These are phyloP conservation scores for Colletotrichum higginsianum DNA, from an alignment of 2,329 filamentous ascomycete genomes.

Conservation along the genomic window DNA sequence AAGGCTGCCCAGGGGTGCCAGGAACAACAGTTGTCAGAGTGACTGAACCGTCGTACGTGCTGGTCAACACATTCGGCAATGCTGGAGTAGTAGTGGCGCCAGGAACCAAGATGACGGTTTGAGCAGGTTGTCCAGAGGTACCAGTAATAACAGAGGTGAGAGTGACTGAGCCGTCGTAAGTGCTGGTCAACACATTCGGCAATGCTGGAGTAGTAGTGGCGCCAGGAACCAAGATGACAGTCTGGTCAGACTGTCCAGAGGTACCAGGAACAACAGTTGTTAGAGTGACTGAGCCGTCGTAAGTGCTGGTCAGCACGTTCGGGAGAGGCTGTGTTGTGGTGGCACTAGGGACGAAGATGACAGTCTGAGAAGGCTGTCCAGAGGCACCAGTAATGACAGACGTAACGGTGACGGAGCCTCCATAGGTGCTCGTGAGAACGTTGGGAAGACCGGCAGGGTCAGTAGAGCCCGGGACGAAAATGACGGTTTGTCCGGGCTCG, in stretches of 20 bases:
- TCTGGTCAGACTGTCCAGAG: background rate
- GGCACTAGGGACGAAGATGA: slow-evolving; percentile 18
- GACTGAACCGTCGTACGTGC: background rate
- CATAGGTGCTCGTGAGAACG: background rate
- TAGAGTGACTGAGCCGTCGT: slow-evolving; percentile 8
- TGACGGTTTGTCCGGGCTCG: slow-evolving; percentile 4
- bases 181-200: background rate
- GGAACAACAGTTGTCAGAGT: background rate
- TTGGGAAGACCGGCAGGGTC: background rate
- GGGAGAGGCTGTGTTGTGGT: slow-evolving; percentile 1
- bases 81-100: background rate
- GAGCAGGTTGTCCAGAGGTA: background rate
- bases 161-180: background rate
- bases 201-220: no score
- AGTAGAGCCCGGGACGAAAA: slow-evolving; percentile 13
- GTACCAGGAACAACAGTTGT: background rate
- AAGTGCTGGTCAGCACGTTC: background rate
- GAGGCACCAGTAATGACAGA: slow-evolving; percentile 11
- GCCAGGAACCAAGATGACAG: background rate
- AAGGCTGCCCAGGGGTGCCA: background rate
- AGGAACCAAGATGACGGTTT: slow-evolving; percentile 20
- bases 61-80: background rate
- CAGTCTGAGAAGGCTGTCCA: slow-evolving; percentile 5
- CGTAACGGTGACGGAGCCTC: slow-evolving; percentile 9
- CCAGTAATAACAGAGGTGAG: slow-evolving; percentile 8